Evolutionary conservation across 495 filamentous ascomycete species (phyloP), one percentile per base, ranked within the genome.

Genomic region (Cercophora sp.): DNA sequence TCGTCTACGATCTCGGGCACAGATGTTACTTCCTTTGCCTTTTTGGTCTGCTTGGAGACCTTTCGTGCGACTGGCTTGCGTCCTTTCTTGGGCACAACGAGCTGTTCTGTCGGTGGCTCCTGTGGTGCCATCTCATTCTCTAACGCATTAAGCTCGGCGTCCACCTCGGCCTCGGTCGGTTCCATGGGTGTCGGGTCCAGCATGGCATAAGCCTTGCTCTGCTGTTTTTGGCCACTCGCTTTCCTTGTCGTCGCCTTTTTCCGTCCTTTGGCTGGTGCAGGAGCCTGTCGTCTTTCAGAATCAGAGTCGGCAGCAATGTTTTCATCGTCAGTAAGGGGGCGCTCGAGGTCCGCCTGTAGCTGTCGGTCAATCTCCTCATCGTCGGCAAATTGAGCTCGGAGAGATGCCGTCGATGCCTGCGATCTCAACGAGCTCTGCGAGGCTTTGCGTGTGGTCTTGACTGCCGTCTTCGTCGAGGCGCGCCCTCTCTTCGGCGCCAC

Each of bases 311-410:
- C 62, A 8, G 57, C 56, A 23, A 67, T 55, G 22, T 68, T 67
- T 37, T 85, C 81, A 20, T 81, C 81, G 46, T 84, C 79, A 8
- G 73, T 79, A 9, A 83, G 54, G 5, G 71, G 80, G 29, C 76
- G 68, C 13, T 84, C 85, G 15, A 88, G 76, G 36, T 87, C 86
- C 16, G 82, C 81, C 56, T 85, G 79, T 2, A 90, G 71, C 25
- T 78, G 82, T 20, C 79, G 77, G n/a, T 90, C 83, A 26, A 89
- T 74, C 46, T 87, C 86, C 2, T 83, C 81, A 46, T 91, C 83
- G 41, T 77, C 73, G 4, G 76, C 76, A 1, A 73, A 46, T 18
- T 31, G 64, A 51, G 3, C 68, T 35, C 58, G 76, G 70, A 44
- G 73, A 58, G 52, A 77, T 11, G 60, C 60, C 8, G 56, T 63